Conservation (phyloP, 345 rosid genomes). For the Populus davidiana region DNA sequence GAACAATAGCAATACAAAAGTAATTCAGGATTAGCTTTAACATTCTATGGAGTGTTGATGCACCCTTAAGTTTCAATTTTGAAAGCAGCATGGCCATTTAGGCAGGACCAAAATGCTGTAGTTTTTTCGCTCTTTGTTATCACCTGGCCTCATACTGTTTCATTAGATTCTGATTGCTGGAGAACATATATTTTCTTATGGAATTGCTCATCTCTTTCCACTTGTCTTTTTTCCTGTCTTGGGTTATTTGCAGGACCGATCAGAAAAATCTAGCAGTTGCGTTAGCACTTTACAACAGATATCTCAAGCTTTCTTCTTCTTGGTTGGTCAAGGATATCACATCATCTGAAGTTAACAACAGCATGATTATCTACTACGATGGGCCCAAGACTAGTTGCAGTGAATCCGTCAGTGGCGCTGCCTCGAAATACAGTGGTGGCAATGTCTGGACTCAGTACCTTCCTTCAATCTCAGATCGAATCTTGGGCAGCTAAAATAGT, state of each 20-base stretch:
- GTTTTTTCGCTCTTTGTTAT: not conserved
- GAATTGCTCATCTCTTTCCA: not conserved
- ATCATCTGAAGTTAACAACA: not conserved
- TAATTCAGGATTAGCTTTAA: not conserved
- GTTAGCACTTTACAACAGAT: slow-evolving; percentile 32
- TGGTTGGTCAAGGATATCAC: slow-evolving; percentile 30
- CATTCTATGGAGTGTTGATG: not conserved
- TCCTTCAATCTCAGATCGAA: slow-evolving; percentile 31
- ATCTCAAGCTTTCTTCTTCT: slow-evolving; percentile 32
- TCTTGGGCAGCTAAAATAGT: slow-evolving; percentile 20
- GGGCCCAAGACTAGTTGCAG: slow-evolving; percentile 4
- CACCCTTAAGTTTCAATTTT: not conserved
- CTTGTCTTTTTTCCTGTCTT: not conserved
- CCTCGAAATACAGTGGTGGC: slow-evolving; percentile 10
- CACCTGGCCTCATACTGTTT: not conserved
- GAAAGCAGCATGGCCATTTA: not conserved
- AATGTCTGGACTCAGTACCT: slow-evolving; percentile 34
- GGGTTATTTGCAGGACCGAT: slow-evolving; percentile 16
- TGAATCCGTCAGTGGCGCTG: slow-evolving; percentile 8
- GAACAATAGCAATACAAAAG: not conserved
- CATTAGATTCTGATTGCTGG: not conserved
- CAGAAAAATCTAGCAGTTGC: slow-evolving; percentile 27
- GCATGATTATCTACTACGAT: slow-evolving; percentile 3
- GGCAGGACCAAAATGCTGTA: not conserved
- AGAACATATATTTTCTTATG: not conserved